Evolutionary conservation across 164 flowering plant genomes (phyloP), one percentile per base, ranked within the genome.

Genomic region (Nymphaea thermarum): DNA sequence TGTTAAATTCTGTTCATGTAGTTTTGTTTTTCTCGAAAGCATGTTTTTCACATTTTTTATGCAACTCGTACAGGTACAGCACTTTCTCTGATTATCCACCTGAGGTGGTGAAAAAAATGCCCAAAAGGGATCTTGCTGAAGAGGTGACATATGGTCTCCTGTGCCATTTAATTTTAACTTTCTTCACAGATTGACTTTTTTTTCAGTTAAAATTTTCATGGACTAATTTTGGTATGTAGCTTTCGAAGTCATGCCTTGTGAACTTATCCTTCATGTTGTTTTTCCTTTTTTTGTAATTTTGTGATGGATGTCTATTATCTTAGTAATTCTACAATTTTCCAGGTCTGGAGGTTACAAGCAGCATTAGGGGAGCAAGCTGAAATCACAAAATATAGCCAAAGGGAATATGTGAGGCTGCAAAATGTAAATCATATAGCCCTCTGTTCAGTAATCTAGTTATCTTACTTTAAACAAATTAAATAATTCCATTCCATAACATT

Each of bases 361-460:
- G 86, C 89, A 60, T 89, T 93, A 43, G 94, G 93, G 55, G 95
- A 87, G 78, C 97, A 93, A 75, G 78, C 90, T 59, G 97, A 91
- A 81, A 86, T 91, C 68, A 91, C 96, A 57, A 93, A 93, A 77
- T 83, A 75, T 74, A 88, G 90, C 78, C 96, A 86, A 77, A 93
- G 84, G 79, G 97, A 89, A 79, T 93, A 77, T 69, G 96, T 89
- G 76, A 84, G 93, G 70, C 89, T 91, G 77, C 91, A 88, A 77
- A 84, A 84, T 85, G 98, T 93, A 89, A 82, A 55, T 8, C 16
- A 10, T 8, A 55, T 8, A 55, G 10, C 16, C 2, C 60, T 55
- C 60, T 55, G 10, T 8, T 55, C 12, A 10, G 60, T 10, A 10
- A 8, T 10, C 60, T 55, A 55, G 36, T 25, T 25, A 25, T 25